Conservation (phyloP, 202 grass and related monocot genomes). For the Panicum virgatum region DNA sequence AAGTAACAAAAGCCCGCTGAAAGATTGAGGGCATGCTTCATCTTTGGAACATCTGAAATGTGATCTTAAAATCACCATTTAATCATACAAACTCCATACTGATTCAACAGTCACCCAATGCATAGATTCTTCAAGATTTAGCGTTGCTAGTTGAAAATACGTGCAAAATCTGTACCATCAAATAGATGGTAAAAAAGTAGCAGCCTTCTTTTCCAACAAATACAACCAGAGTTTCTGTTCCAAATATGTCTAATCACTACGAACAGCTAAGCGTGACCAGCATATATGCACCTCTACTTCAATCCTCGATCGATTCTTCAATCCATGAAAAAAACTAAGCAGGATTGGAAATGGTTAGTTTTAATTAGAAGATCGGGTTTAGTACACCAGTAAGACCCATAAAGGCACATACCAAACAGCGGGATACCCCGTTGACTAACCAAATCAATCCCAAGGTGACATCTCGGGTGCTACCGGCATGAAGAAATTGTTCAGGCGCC, state of each 20-base stretch:
- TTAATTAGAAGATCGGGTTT: slow-evolving; percentile 32
- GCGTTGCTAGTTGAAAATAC: background rate
- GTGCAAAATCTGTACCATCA: background rate
- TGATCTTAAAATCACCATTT: background rate
- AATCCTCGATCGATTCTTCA: background rate
- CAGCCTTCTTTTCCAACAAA: background rate
- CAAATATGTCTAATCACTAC: background rate
- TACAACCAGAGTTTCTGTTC: background rate
- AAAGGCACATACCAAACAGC: slow-evolving; percentile 13
- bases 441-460: slow-evolving; percentile 37
- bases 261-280: background rate
- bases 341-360: background rate
- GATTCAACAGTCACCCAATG: background rate
- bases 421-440: slow-evolving; percentile 54
- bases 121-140: background rate
- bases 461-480: slow-evolving; percentile 17
- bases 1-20: background rate
- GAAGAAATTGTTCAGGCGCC: slow-evolving; percentile 12
- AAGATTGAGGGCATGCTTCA: background rate
- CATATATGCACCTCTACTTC: background rate
- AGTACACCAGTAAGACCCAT: slow-evolving; percentile 4
- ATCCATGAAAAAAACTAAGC: background rate
- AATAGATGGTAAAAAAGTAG: background rate
- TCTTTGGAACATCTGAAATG: background rate
- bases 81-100: background rate